Evolutionary conservation across 2,329 filamentous ascomycete genomes (phyloP).

Genomic region (Calonectria ilicicola): DNA sequence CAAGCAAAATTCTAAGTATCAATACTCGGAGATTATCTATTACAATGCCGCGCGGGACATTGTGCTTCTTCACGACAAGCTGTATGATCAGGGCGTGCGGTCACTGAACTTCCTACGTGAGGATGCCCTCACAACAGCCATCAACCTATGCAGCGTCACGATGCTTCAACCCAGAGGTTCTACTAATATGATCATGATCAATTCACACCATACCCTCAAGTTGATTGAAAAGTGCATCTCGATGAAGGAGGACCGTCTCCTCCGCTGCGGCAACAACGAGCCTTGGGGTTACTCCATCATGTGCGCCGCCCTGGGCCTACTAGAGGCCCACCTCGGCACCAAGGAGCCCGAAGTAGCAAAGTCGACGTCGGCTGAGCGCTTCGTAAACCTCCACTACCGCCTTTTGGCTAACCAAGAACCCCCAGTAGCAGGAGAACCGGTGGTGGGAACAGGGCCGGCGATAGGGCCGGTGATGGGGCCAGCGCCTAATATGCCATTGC

Average conservation of each 20-base stretch:
- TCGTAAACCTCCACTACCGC: slow-evolving; percentile 69
- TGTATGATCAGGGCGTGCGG: slow-evolving; percentile 69
- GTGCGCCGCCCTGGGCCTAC: slow-evolving; percentile 69
- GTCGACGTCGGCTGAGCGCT: slow-evolving; percentile 69
- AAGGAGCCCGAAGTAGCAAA: slow-evolving; percentile 70
- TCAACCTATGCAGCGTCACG: slow-evolving; percentile 71
- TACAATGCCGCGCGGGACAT: slow-evolving; percentile 73
- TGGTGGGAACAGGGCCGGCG: slow-evolving; percentile 39
- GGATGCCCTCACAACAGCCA: slow-evolving; percentile 69
- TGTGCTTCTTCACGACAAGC: slow-evolving; percentile 70
- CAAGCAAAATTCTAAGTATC: slow-evolving; percentile 70
- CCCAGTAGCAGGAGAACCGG: slow-evolving; percentile 49
- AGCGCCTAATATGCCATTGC: slow-evolving; percentile 48
- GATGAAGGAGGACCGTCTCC: slow-evolving; percentile 71
- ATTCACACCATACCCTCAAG: slow-evolving; percentile 69
- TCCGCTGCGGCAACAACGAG: slow-evolving; percentile 73
- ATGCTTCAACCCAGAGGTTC: slow-evolving; percentile 70
- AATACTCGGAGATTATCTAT: slow-evolving; percentile 73
- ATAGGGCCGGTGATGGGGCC: slow-evolving; percentile 44
- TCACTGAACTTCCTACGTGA: slow-evolving; percentile 71
- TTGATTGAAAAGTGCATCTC: slow-evolving; percentile 71
- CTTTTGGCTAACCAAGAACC: slow-evolving; percentile 67
- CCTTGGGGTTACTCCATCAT: slow-evolving; percentile 74
- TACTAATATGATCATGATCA: slow-evolving; percentile 73
- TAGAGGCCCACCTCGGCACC: slow-evolving; percentile 69